phyloP scores from a whole-genome alignment of 2,329 filamentous ascomycete species.

The Rhynchosporium secalis region DNA sequence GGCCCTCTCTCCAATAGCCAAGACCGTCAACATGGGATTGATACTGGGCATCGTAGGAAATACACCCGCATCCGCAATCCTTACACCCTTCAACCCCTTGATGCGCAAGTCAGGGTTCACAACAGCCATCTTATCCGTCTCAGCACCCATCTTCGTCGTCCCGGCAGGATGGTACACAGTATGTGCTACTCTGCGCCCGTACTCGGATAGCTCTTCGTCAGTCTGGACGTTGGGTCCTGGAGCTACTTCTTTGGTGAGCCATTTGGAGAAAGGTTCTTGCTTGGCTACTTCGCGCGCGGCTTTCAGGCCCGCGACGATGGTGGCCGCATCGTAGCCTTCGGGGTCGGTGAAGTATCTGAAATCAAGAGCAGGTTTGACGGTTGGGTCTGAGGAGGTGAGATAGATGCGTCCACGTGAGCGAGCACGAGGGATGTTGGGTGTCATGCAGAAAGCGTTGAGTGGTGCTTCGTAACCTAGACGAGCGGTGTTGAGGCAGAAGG shows the following conservation, averaged over 20 bases:
- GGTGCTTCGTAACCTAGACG: constrained; percentile 66
- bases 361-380: constrained; percentile 51
- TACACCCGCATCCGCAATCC: constrained; percentile 83
- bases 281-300: constrained; percentile 39
- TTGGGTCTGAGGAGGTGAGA: constrained; percentile 48
- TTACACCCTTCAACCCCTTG: constrained; percentile 68
- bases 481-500: constrained; percentile 82
- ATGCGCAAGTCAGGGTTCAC: constrained; percentile 76
- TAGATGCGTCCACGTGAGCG: constrained; percentile 61
- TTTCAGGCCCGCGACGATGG: constrained; percentile 45
- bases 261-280: constrained; percentile 44
- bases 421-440: constrained; percentile 60
- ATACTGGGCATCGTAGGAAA: constrained; percentile 86
- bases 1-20: constrained; percentile 78
- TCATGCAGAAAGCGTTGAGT: constrained; percentile 54
- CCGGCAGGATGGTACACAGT: constrained; percentile 90
- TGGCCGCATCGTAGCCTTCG: constrained; percentile 54
- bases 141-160: constrained; percentile 86
- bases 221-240: constrained; percentile 52
- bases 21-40: constrained; percentile 88
- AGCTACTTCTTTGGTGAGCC: constrained; percentile 45
- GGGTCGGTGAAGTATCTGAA: constrained; percentile 56
- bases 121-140: constrained; percentile 69
- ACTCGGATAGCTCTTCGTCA: constrained; percentile 79
- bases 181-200: constrained; percentile 78